Percentiles rank a stretch among this genome's conserved stretches.
phyloP scores from a whole-genome alignment of 129 eudicot genomes.

The Mikania micrantha region DNA sequence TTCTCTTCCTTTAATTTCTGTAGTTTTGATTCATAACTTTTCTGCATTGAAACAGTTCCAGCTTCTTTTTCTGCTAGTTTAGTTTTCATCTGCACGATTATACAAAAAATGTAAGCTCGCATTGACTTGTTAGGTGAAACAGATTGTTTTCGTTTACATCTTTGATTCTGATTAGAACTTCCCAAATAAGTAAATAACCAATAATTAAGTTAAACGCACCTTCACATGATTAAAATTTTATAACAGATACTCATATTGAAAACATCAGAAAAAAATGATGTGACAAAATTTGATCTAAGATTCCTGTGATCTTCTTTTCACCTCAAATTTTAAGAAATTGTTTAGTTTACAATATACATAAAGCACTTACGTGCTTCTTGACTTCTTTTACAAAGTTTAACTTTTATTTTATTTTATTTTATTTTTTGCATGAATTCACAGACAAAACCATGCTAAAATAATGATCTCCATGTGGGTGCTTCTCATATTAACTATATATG shows the following conservation, averaged over 20 bases:
- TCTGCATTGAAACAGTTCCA: constrained; percentile 45
- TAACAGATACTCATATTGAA: background rate
- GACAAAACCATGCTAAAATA: background rate
- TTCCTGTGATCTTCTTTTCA: background rate
- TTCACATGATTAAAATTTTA: background rate
- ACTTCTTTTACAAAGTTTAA: background rate
- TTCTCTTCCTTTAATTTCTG: constrained; percentile 47
- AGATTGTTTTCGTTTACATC: background rate
- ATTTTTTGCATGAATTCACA: background rate
- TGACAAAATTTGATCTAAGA: background rate
- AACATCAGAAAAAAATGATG: background rate
- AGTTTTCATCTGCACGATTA: constrained; percentile 39
- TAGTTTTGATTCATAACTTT: constrained; percentile 45
- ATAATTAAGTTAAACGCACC: background rate
- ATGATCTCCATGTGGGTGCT: background rate
- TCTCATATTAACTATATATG: background rate
- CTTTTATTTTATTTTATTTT: too few species aligned
- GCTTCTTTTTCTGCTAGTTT: constrained; percentile 62
- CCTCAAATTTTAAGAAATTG: background rate
- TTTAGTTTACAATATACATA: constrained; percentile 3
- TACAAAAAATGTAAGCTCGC: background rate
- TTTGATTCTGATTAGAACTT: background rate
- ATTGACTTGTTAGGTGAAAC: constrained; percentile 14
- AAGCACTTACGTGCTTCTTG: background rate
- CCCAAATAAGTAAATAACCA: background rate